These are phyloP conservation scores for Curvularia spicifera DNA, from an alignment of 2,329 filamentous ascomycete species.

Conservation along the genomic window DNA sequence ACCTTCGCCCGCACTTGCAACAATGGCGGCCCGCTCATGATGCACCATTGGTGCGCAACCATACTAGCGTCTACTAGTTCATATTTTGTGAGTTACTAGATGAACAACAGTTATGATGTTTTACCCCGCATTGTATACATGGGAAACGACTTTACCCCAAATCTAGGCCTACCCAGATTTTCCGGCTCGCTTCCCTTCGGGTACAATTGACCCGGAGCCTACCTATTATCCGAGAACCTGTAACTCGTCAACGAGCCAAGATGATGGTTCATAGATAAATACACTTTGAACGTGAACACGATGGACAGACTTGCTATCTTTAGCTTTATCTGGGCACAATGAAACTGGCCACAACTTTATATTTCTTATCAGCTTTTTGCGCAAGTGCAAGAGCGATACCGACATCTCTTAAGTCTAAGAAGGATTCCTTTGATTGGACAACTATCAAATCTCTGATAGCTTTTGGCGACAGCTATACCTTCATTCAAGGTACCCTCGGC, in stretches of 20 bases:
- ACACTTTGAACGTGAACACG: not conserved
- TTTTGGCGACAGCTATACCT: slow-evolving; percentile 62
- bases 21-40: too few species aligned
- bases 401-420: not conserved
- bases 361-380: slow-evolving; percentile 6
- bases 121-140: slow-evolving; percentile 5
- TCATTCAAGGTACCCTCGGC: slow-evolving; percentile 61
- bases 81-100: not conserved
- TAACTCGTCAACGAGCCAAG: not conserved
- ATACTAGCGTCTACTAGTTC: not conserved
- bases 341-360: slow-evolving; percentile 12
- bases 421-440: slow-evolving; percentile 25
- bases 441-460: slow-evolving; percentile 45
- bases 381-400: slow-evolving; percentile 11
- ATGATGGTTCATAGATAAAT: slow-evolving; percentile 2
- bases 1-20: too few species aligned
- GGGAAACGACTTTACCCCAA: not conserved
- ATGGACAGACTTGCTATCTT: not conserved
- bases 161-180: not conserved
- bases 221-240: not conserved
- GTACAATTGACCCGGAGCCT: slow-evolving; percentile 10
- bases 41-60: not conserved
- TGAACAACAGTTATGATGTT: not conserved
- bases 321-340: slow-evolving; percentile 12
- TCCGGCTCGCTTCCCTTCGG: slow-evolving; percentile 3